phyloP scores from a whole-genome alignment of 2,329 filamentous ascomycete species.

The Fusarium setosum region DNA sequence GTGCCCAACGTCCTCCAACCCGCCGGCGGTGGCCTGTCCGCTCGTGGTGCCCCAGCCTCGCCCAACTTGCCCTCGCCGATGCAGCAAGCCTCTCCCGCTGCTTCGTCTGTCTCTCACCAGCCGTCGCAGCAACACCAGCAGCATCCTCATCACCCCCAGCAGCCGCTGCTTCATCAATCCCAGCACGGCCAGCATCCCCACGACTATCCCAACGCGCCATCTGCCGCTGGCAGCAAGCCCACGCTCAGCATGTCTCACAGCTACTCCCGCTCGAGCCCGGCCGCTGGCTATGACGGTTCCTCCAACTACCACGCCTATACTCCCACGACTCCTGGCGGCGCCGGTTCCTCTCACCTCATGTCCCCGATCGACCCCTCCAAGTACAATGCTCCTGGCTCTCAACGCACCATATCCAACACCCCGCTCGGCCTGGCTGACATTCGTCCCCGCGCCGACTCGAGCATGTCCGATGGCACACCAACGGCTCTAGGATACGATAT shows the following conservation, averaged over 20 bases:
- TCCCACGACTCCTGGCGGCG: slow-evolving; percentile 72
- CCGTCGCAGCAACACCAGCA: slow-evolving; percentile 52
- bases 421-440: slow-evolving; percentile 94
- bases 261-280: slow-evolving; percentile 88
- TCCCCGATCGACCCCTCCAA: slow-evolving; percentile 64
- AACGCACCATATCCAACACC: slow-evolving; percentile 79
- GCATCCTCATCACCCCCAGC: slow-evolving; percentile 47
- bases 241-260: slow-evolving; percentile 75
- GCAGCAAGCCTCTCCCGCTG: slow-evolving; percentile 52
- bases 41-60: slow-evolving; percentile 51
- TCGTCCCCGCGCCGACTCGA: slow-evolving; percentile 85
- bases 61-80: slow-evolving; percentile 58
- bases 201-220: slow-evolving; percentile 29
- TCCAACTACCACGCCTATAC: slow-evolving; percentile 67
- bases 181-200: slow-evolving; percentile 72
- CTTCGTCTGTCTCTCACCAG: slow-evolving; percentile 43
- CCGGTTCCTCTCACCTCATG: slow-evolving; percentile 71
- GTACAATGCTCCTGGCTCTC: slow-evolving; percentile 67
- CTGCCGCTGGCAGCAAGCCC: slow-evolving; percentile 70
- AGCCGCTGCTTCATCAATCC: slow-evolving; percentile 45
- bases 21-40: slow-evolving; percentile 53
- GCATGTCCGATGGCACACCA: slow-evolving; percentile 76
- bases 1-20: slow-evolving; percentile 71
- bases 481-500: slow-evolving; percentile 74
- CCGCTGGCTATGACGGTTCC: slow-evolving; percentile 65